Evolutionary conservation across 352 stramenopile genomes (phyloP).

Genomic region (Blastocystis hominis): DNA sequence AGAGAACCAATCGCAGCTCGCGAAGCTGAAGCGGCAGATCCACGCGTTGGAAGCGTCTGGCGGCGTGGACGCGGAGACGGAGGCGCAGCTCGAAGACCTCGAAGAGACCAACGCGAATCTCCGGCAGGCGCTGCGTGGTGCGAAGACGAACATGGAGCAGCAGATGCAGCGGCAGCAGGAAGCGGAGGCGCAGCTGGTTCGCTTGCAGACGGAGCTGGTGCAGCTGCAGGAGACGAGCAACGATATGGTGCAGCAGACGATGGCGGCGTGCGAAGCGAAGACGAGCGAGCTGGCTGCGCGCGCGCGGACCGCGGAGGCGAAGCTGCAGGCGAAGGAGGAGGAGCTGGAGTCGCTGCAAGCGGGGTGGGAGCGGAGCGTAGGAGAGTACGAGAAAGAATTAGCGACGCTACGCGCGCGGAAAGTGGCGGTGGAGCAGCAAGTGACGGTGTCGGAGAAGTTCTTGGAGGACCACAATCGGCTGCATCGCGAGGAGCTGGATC

Average conservation of each 20-base stretch:
- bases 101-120: slow-evolving; percentile 36
- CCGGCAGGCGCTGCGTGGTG: not conserved
- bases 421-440: slow-evolving; percentile 12
- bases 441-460: slow-evolving; percentile 29
- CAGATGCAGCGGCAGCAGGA: not conserved
- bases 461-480: slow-evolving; percentile 10
- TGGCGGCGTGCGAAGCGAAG: not conserved
- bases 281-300: not conserved
- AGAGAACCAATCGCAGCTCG: not conserved
- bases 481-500: slow-evolving; percentile 6
- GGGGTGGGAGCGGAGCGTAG: not conserved
- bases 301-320: not conserved
- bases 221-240: slow-evolving; percentile 22
- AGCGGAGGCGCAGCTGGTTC: not conserved
- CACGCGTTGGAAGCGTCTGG: not conserved
- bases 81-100: not conserved
- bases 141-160: slow-evolving; percentile 49
- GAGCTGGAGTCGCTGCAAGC: not conserved
- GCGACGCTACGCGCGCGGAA: slow-evolving; percentile 8
- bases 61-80: not conserved
- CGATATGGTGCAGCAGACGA: slow-evolving; percentile 36
- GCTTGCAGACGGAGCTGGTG: slow-evolving; percentile 16
- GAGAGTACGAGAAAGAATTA: slow-evolving; percentile 24
- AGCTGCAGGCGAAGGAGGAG: slow-evolving; percentile 6
- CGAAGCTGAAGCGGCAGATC: not conserved